These are phyloP conservation scores for Solanum corneliomulleri DNA, from an alignment of 257 asterid species.

Conservation along the genomic window DNA sequence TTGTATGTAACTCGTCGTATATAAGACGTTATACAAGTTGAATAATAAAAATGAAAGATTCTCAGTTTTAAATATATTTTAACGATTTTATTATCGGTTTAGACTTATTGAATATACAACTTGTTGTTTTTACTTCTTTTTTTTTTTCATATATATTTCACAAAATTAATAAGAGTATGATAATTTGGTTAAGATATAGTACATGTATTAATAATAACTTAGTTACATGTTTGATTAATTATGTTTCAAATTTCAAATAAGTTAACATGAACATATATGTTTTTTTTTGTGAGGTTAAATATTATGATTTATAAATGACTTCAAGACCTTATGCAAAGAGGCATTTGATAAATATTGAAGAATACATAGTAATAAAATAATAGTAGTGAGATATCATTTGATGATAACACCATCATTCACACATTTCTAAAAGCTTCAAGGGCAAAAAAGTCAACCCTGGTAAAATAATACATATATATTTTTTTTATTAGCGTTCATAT, in stretches of 20 bases:
- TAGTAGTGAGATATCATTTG: neutral
- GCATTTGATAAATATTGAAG: neutral
- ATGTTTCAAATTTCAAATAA: neutral
- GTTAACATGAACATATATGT: neutral
- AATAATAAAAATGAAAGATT: neutral
- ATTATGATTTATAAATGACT: neutral
- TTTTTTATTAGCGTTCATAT: accelerated
- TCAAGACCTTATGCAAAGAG: neutral
- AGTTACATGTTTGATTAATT: too few species aligned
- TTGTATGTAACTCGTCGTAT: neutral
- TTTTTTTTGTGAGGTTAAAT: neutral
- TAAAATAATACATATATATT: neutral
- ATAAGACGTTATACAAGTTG: neutral
- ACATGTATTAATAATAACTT: neutral
- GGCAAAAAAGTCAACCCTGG: neutral
- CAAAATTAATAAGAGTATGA: neutral
- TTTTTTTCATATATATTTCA: neutral
- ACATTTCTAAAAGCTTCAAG: neutral
- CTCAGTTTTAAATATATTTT: neutral
- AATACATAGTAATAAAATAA: neutral
- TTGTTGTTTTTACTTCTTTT: neutral
- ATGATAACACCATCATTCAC: neutral
- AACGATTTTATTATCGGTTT: neutral
- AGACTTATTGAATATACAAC: neutral
- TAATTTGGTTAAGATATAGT: neutral